Base-by-base conservation (phyloP, 2,329 filamentous ascomycete species). In the Aureobasidium sp. region DNA sequence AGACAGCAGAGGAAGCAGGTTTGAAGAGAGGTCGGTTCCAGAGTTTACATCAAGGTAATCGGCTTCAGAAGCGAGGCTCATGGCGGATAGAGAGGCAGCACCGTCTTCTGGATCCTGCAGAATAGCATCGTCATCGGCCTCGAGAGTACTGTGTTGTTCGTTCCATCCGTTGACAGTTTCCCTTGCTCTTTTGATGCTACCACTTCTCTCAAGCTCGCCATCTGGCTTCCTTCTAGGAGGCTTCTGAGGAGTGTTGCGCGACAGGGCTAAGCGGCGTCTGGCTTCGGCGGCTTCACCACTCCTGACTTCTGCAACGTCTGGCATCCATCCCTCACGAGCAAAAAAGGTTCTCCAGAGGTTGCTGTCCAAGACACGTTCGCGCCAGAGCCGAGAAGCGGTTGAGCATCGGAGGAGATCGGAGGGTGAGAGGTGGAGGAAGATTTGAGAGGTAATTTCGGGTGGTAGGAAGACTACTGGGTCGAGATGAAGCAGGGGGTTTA, bases 401-500 rank as follows among this genome's bases (percentile, higher is more conserved):
- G 91, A 90, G 2, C 92, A 89, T 54, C 84, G 85, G 62, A 97
- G 81, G 42, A 99, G 80, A 0, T 91, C 94, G 34, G 85, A 73
- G 0, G 91, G 88, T 60, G 92, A 89, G 54, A 99, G 85, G 70
- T 91, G 94, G 16, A 88, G 87, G 47, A 99, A 86, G 48, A 97
- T 88, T 69, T 95, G 88, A 48, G 94, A 86, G 64, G 91, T 95
- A 68, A 99, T 89, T 73, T 99, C 94, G 30, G 90, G 85, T 0
- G 94, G 94, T 0, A 99, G 83, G 68, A 90, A 86, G 65, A 85
- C 79, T 45, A 96, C 85, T 60, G 96, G 96, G 75, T 99, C 90
- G 76, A 97, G 93, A 74, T 97, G 92, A 3, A 97, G 85, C 58
- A 92, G 82, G 4, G 91, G 90, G 64, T 87, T 89, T n/a, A 96